Evolutionary conservation across 768 basidiomycete genomes (phyloP), one percentile per base, ranked within the genome.

Genomic region (Auricularia auricula-judae): DNA sequence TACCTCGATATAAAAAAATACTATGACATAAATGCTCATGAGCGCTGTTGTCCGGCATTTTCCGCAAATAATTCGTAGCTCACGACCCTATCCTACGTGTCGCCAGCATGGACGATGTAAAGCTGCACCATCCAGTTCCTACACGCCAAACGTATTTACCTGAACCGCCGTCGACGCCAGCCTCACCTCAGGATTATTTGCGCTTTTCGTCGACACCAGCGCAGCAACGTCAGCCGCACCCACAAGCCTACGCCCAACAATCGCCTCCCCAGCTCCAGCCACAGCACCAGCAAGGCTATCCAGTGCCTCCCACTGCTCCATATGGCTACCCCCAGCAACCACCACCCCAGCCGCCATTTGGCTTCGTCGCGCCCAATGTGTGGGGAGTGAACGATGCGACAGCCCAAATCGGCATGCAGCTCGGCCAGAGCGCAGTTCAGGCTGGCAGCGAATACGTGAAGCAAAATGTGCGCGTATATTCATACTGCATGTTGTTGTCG

Each of bases 381-480:
- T 91, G 89, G 89, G 89, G 91, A 0, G 81, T 98, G 75, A 88
- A 97, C 74, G 91, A 91, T 70, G 86, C 93, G 10, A 98, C 97
- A 2, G 91, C 97, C 0, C 89, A 95, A 74, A 87, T 99, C 72
- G 93, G 96, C 23, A 91, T 98, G 84, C 96, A 98, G 74, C 84
- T 98, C 36, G 95, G 96, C 3, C 86, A 86, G 67, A 91, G 84
- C 66, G 96, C 96, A 0, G 88, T 98, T 2, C 86, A 88, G 4
- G 96, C 93, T 0, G 96, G 97, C 0, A 93, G 96, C 74, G 91
- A 94, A 61, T 98, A 98, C 68, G 88, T 99, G 59, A 91, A 94
- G 75, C 88, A 89, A 74, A 98, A 98, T 73, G 92, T 96, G 67
- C 67, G 87, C 79, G 18, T 43, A 34, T 11, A 61, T 58, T 23